Base-by-base conservation (phyloP, 2,329 filamentous ascomycete species). In the Lachnellula arida region DNA sequence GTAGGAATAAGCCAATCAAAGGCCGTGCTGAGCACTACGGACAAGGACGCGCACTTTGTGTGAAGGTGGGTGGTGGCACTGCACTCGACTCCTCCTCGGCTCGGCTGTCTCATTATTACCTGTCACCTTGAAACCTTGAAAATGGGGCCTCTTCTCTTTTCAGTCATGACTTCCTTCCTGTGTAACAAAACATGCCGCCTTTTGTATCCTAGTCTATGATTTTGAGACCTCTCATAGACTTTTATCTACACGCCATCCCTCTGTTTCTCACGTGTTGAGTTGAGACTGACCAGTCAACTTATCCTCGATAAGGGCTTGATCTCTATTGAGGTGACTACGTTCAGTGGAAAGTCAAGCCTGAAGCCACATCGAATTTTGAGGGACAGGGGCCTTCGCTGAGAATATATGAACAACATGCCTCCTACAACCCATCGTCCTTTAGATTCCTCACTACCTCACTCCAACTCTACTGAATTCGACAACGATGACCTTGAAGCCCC, bases 391-490 rank as follows among this genome's bases (percentile, higher is more conserved):
- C 11, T 23, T 51, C 49, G 6, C 14, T 5, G 15, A 32, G 6
- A 19, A n/a, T 17, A n/a, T 12, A 43, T 8, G 9, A n/a, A 2
- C 44, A 28, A 23, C n/a, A 52, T 51, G 40, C 54, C 49, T 23
- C 32, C 25, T 6, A 44, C 40, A 23, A 34, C 28, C 22, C 44
- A 25, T 9, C 51, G 39, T 32, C 51, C 53, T 12, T 15, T 32
- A 19, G 55, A 57, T 32, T 43, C 42, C 51, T 57, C 51, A 44
- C 28, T 44, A 9, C 51, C 55, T 17, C 51, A 43, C 25, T 44
- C 47, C 5, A 34, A 50, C 25, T 51, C 48, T 39, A 34, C n/a
- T 9, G 47, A 51, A 7, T 7, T 37, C n/a, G 35, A 56, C 17
- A 17, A 8, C 25, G 37, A 49, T 15, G 25, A 22, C 22, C n/a